phyloP scores from a whole-genome alignment of 371 early-diverging fungal species.

The Mucor saturninus region DNA sequence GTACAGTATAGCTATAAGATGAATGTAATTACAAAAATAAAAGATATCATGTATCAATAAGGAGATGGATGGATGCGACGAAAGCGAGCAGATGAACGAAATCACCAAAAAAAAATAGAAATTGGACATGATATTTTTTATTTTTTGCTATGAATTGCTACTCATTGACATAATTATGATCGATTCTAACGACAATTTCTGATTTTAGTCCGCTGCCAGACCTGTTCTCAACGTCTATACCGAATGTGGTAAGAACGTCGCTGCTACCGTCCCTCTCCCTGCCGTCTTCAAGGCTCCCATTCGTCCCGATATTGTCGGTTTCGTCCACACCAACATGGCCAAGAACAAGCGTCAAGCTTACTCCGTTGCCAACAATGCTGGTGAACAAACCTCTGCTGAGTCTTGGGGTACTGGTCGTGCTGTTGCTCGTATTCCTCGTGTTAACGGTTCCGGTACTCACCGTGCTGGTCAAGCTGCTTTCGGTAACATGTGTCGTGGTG shows the following conservation, averaged over 20 bases:
- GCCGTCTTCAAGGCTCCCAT: slow-evolving; percentile 98
- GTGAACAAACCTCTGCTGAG: slow-evolving; percentile 99
- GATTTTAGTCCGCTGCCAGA: slow-evolving; percentile 57
- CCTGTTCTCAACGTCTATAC: slow-evolving; percentile 94
- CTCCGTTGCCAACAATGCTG: slow-evolving; percentile 93
- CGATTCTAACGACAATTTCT: background rate
- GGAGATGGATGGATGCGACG: slow-evolving; percentile 2
- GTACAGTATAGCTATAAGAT: slow-evolving; percentile 14
- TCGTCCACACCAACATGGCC: slow-evolving; percentile 94
- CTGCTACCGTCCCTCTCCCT: slow-evolving; percentile 86
- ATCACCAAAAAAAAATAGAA: background rate
- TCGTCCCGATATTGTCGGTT: slow-evolving; percentile 96
- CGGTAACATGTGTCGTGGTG: slow-evolving; percentile 56
- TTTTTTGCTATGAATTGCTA: background rate
- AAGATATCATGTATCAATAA: background rate
- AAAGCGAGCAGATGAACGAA: background rate
- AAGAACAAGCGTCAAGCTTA: slow-evolving; percentile 40
- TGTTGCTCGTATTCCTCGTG: slow-evolving; percentile 99
- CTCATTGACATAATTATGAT: background rate
- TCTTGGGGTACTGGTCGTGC: slow-evolving; percentile 99
- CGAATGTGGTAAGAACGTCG: slow-evolving; percentile 74
- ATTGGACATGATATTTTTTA: slow-evolving; percentile 2
- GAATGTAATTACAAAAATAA: background rate
- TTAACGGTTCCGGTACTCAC: slow-evolving; percentile 98
- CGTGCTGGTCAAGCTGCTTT: slow-evolving; percentile 99